Evolutionary conservation across 2,329 filamentous ascomycete genomes (phyloP), one percentile per base, ranked within the genome.

Genomic region (Penicillium sp.): DNA sequence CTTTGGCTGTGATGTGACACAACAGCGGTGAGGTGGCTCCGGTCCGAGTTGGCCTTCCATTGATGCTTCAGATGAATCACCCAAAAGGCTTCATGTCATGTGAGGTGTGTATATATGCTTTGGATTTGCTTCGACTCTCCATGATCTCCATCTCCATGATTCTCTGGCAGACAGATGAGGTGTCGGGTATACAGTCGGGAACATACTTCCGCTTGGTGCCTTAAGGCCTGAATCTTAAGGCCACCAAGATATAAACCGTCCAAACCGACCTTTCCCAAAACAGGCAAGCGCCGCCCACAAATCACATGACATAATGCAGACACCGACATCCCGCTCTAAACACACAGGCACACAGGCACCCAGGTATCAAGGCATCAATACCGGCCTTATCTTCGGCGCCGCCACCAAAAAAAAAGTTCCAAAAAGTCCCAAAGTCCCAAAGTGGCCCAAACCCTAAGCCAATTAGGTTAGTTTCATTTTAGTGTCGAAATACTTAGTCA

Each of bases 281-380:
- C 13, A 15, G 44, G 33, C 30, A 40, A 33, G 42, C 22, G 30
- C 30, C 26, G 24, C 33, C 44, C 30, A 4, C 42, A 3, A 10
- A 12, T 45, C 53, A 56, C 53, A 33, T 45, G 53, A 56, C 10
- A 17, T 45, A 1, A 13, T 10, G 1, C 22, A 12, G 15, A 49
- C 22, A 26, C 28, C 47, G 17, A 50, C 3, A 24, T 26, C n/a
- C 40, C 17, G 19, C 10, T 12, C 9, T 6, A 49, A 6, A 28
- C 3, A n/a, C 19, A 10, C 8, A 47, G 54, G 53, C 53, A 56
- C 1, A 2, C 42, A 58, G 56, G 56, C 56, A 59, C 9, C 3
- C 7, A 62, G 56, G 60, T 40, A 51, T 24, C 28, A n/a, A 62
- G 44, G 44, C 45, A 33, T 10, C 13, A 7, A 26, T 15, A 26